Evolutionary conservation across 2,329 filamentous ascomycete genomes (phyloP).

Genomic region (Ophiocordyceps sinensis): DNA sequence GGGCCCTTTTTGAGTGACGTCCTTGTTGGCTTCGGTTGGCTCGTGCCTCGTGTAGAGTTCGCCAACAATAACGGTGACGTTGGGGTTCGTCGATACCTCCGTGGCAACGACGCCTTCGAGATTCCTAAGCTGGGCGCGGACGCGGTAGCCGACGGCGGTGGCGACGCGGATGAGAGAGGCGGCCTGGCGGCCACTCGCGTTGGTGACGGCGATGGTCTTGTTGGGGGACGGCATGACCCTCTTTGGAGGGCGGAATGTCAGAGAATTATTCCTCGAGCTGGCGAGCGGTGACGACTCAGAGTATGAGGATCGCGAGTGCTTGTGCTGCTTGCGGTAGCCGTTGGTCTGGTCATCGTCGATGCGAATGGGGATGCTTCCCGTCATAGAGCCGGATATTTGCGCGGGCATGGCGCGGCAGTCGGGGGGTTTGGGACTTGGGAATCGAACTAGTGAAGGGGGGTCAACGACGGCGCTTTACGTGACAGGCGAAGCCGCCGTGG

Average conservation of each 20-base stretch:
- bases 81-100: constrained; percentile 69
- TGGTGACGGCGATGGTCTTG: constrained; percentile 88
- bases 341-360: constrained; percentile 20
- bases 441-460: not conserved
- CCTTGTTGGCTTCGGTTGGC: constrained; percentile 33
- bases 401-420: constrained; percentile 20
- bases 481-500: constrained; percentile 13
- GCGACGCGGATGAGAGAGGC: constrained; percentile 91
- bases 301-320: constrained; percentile 48
- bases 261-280: constrained; percentile 41
- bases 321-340: constrained; percentile 32
- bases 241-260: constrained; percentile 46
- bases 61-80: constrained; percentile 51
- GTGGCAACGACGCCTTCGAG: constrained; percentile 76
- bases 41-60: constrained; percentile 45
- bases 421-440: not conserved
- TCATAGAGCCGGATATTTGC: constrained; percentile 23
- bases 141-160: constrained; percentile 82
- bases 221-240: constrained; percentile 43
- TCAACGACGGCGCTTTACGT: constrained; percentile 3
- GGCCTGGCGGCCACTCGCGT: constrained; percentile 88
- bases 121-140: constrained; percentile 82
- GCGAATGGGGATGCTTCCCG: constrained; percentile 22
- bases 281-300: constrained; percentile 43
- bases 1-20: constrained; percentile 54